Evolutionary conservation across 2,329 filamentous ascomycete genomes (phyloP), one percentile per base, ranked within the genome.

Genomic region (Xylariaceae sp.): DNA sequence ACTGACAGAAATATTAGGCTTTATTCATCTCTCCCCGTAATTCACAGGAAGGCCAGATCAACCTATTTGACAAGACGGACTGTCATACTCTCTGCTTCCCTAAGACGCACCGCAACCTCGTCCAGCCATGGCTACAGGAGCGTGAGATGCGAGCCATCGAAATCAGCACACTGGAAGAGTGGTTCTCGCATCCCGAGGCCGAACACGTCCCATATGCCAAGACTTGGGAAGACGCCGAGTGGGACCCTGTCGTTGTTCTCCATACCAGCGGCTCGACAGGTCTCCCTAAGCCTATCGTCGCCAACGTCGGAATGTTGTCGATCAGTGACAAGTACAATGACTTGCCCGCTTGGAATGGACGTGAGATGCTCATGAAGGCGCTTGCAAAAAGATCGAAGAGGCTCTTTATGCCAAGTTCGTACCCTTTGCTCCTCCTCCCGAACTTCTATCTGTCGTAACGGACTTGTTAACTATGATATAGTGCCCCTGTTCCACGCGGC

Each of bases 181-280:
- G 67, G 65, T 64, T 73, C n/a, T 57, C 61, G 4, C 55, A 64
- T 14, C 52, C 67, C 1, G 55, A 64, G 2, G 56, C 65, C 1
- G 55, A 64, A 4, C 60, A 56, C n/a, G 61, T 66, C 33, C 66
- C 67, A 1, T 74, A 71, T 55, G 43, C 55, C 25, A 69, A 66
- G 56, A 66, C 66, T 0, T 74, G 66, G 23, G 68, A 71, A 4
- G 56, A 73, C 41, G 69, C 64, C 0, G 55, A 65, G 44, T 68
- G 65, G 60, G 69, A 74, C 4, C 70, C 72, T 0, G 42, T 68
- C 3, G 35, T 65, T 3, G 62, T 73, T 2, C 52, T 74, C 7
- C 72, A 75, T 54, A 74, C 71, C 1, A 72, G 68, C 42, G 72
- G 72, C 5, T 71, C 66, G 34, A 74, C 72, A 0, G 72, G 72